Evolutionary conservation across 148 eudicot genomes (phyloP).

Genomic region (Pharnaceum exiguum): DNA sequence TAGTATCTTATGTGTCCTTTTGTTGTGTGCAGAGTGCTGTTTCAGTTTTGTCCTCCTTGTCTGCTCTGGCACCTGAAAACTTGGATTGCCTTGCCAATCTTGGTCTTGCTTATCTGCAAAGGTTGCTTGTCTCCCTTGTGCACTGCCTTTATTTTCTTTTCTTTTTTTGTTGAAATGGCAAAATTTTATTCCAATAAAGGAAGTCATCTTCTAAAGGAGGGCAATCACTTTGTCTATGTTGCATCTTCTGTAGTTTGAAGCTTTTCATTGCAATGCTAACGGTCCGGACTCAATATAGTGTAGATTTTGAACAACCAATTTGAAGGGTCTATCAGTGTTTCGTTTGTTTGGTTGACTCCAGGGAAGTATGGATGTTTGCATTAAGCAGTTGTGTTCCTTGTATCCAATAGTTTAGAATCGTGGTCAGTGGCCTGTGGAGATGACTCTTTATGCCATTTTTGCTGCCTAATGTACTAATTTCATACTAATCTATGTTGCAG

Average conservation of each 20-base stretch:
- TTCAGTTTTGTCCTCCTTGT: slow-evolving; percentile 73
- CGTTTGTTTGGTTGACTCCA: no score
- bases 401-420: background rate
- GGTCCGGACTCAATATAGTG: no score
- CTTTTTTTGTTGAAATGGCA: no score
- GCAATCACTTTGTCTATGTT: no score
- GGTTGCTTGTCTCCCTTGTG: slow-evolving; percentile 31
- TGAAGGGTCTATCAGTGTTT: no score
- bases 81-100: slow-evolving; percentile 95
- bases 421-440: background rate
- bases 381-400: background rate
- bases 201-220: no score
- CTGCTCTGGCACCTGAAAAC: slow-evolving; percentile 61
- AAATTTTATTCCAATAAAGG: no score
- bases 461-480: slow-evolving; percentile 10
- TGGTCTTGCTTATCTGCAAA: slow-evolving; percentile 88
- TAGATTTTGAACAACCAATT: no score
- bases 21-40: slow-evolving; percentile 65
- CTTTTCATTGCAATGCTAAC: no score
- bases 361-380: no score
- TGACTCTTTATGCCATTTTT: slow-evolving; percentile 8
- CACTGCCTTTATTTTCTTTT: background rate
- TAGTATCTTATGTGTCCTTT: slow-evolving; percentile 20
- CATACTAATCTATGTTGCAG: slow-evolving; percentile 35
- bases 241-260: no score